Evolutionary conservation across 2,329 filamentous ascomycete genomes (phyloP), one percentile per base, ranked within the genome.

Genomic region (Sporothrix pseudoabietina): DNA sequence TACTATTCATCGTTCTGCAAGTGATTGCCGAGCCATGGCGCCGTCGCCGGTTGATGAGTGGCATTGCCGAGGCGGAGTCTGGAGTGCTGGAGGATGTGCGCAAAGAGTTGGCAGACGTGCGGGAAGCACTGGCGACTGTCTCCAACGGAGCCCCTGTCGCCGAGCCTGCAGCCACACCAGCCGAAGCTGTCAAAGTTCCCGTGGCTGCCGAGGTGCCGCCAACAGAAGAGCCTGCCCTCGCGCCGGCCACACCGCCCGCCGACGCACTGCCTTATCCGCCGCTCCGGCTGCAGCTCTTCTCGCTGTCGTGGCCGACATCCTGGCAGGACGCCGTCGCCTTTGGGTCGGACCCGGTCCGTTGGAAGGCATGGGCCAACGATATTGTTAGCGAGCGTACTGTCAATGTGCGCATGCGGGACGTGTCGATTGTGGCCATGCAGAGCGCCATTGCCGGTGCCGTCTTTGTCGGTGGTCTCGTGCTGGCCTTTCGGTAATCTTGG

Each of bases 1-100:
- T 98, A 75, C 83, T 99, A 65, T 93, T 99, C 79, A 82, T 99
- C 71, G 87, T 94, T 22, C 90, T 97, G 77, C 91, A 98, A 82
- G 91, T 97, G 77, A 89, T 96, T 26, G 91, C 97, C 75, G 95
- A 99, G 85, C 96, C 96, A 4, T 98, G 95, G 94, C 90, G 94
- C 77, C 86, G 96, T 77, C 87, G 85, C 79, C 86, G 94, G 78
- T 87, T 99, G 75, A 93, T 98, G 73, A 89, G 87, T 77, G 94
- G 92, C 32, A 93, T 96, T 77, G 92, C 94, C 76, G 91, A 93
- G 78, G 91, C 93, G 78, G 91, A 93, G 80, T 89, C 91, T 82
- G 87, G 82, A 19, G 80, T 84, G 35, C 79, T 88, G 69, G 84
- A 88, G 54, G 83, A 86, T 63, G 84, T 88, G 10, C 80, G 83